Base-by-base conservation (phyloP, 129 eudicot genomes). In the Apium graveolens region DNA sequence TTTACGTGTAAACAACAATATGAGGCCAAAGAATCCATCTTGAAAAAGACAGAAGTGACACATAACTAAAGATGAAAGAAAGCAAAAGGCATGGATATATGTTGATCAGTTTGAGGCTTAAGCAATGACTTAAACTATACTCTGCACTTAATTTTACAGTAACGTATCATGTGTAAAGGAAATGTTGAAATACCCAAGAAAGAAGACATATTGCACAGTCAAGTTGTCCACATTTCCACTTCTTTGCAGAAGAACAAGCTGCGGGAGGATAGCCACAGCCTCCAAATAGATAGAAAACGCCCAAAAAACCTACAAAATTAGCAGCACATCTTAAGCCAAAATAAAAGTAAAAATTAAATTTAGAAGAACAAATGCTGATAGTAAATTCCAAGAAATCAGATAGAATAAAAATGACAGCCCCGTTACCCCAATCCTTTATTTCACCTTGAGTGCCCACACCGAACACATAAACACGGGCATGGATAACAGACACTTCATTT, bases 261-360 rank as follows among this genome's bases (percentile, higher is more conserved):
- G 98, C 1, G 98, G 98, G 76, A 93, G 92, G 80, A 93, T 93
- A 43, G 96, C 90, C 76, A 93, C 94, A 1, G 98, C 96, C 88
- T 93, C 98, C 89, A 93, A 80, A 81, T 90, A 93, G 38, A 93
- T 87, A 51, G 98, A 93, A 78, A 90, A 93, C 32, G 94, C 91
- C 98, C 98, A 93, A 70, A 84, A 77, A 80, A 93, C 75, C 96
- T 92, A 89, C n/a, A 42, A 29, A 60, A 5, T 77, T n/a, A 65
- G 31, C 55, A 73, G 35, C 16, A 78, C 18, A 42, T 27, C 80
- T 16, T 38, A 43, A 13, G 24, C 5, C 2, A 72, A 29, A 39
- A 42, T 10, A 27, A 31, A 31, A 12, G 21, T 31, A 9, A 66
- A 31, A 29, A 66, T 2, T 29, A 41, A 5, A 31, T 27, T 38